Percentiles rank a stretch among this genome's conserved stretches.
These are phyloP conservation scores for Saprolegnia parasitica DNA, from an alignment of 352 stramenopile species.

Conservation along the genomic window DNA sequence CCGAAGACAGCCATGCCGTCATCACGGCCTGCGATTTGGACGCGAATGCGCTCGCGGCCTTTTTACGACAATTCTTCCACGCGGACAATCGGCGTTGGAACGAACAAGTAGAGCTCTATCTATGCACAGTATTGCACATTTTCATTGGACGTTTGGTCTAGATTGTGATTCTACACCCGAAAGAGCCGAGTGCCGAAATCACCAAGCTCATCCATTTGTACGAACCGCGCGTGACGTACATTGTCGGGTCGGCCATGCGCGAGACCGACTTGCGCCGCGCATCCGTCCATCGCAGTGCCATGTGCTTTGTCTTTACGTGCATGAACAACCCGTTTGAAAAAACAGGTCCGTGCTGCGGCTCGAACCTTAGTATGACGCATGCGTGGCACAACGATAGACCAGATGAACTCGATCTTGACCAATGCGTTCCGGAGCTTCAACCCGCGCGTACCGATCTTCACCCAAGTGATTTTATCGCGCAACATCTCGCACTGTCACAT, in stretches of 20 bases:
- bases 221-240: conserved; percentile 78
- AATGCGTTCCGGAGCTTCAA: conserved; percentile 69
- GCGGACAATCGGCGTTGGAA: conserved; percentile 80
- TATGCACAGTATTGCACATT: no score
- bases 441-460: conserved; percentile 64
- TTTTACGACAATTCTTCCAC: conserved; percentile 84
- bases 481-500: conserved; percentile 65
- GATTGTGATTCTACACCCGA: conserved; percentile 67
- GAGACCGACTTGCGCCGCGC: conserved; percentile 69
- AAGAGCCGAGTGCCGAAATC: conserved; percentile 53
- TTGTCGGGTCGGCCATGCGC: conserved; percentile 72
- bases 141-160: conserved; percentile 29
- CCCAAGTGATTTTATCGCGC: conserved; percentile 64
- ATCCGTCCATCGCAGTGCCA: conserved; percentile 44
- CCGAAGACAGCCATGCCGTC: conserved; percentile 69
- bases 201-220: conserved; percentile 71
- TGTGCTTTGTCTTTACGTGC: conserved; percentile 54
- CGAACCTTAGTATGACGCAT: neutral
- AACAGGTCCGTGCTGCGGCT: conserved; percentile 2
- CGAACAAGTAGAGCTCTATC: conserved; percentile 39
- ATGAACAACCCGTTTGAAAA: conserved; percentile 9
- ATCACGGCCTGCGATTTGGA: conserved; percentile 72
- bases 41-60: conserved; percentile 51
- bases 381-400: neutral
- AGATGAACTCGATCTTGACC: conserved; percentile 47